These are phyloP conservation scores for Nannochloropsis gaditana DNA, from an alignment of 108 stramenopile species.

Conservation along the genomic window DNA sequence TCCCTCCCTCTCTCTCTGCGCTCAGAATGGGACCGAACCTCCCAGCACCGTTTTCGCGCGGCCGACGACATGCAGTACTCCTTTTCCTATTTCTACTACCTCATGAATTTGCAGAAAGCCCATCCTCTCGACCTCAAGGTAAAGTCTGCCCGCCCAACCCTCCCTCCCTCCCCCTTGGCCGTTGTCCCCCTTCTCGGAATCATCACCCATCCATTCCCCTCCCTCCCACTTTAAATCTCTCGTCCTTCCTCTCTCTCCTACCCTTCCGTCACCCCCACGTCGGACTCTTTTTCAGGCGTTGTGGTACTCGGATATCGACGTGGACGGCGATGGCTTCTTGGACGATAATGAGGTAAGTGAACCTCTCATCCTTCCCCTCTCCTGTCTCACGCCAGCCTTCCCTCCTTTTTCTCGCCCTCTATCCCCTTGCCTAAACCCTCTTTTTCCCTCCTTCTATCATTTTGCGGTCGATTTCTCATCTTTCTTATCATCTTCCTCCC, in stretches of 20 bases:
- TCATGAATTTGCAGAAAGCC: conserved; percentile 34
- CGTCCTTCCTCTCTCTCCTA: background rate
- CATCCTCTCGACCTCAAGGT: background rate
- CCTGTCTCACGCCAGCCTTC: background rate
- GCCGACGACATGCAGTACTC: conserved; percentile 56
- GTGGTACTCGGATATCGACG: conserved; percentile 37
- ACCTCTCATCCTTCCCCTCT: conserved; percentile 23
- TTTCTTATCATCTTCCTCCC: too few relatives aligned
- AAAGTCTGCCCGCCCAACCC: background rate
- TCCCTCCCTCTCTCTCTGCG: background rate
- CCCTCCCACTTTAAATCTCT: background rate
- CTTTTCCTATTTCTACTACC: conserved; percentile 54
- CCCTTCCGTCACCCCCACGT: background rate
- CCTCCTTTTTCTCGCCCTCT: background rate
- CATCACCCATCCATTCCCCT: too few relatives aligned
- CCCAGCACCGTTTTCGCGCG: conserved; percentile 43
- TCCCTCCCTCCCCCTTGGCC: background rate
- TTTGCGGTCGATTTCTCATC: too few relatives aligned
- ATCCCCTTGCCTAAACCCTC: too few relatives aligned
- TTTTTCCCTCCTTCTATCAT: too few relatives aligned
- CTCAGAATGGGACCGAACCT: conserved; percentile 41
- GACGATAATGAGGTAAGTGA: conserved; percentile 47
- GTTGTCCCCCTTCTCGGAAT: too few relatives aligned
- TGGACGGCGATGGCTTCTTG: conserved; percentile 37
- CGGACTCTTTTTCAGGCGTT: background rate